Evolutionary conservation across 1,284 basidiomycete genomes (phyloP), one percentile per base, ranked within the genome.

Genomic region (Inonotus hispidus): DNA sequence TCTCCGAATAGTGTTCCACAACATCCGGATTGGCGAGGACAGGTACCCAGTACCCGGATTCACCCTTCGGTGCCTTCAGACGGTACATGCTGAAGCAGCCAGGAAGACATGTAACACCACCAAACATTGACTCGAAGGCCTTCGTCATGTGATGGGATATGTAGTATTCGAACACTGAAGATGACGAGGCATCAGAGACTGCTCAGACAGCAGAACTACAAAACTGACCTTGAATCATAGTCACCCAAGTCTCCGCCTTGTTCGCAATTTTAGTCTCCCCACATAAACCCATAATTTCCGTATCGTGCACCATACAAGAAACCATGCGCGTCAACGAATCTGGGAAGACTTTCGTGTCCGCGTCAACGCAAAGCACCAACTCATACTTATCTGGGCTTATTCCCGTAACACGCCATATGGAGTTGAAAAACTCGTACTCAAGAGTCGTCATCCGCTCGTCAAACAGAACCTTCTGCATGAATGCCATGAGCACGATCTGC

Each of bases 31-130:
- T 98, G 65, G 95, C 94, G 63, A 99, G 82, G 68, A 99, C 92
- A 23, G 96, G 97, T 2, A 99, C 95, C 97, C 96, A 99, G 75
- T 95, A 98, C 14, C 93, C 94, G 53, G 84, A 82, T 67, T 90
- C 89, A 56, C 91, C 91, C 75, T 96, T 98, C 43, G 94, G 92
- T 19, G 95, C 92, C 78, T 98, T 99, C 84, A 98, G 93, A 67
- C 97, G 88, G 77, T 99, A 99, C 93, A 99, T 99, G 65, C 90
- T 94, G 85, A 99, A 99, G 78, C 96, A 99, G 67, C 96, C 97
- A 14, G 97, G 96, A 67, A 98, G 80, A 87, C 97, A 99, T 64
- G 97, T 98, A 35, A 99, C 97, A 84, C 96, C 96, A 70, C 96
- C 97, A 70, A 99, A 99, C 82, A 98, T 95, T 7, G 95, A 95